phyloP scores from a whole-genome alignment of 148 eudicot species.

The Rhododendron kiyosumense region DNA sequence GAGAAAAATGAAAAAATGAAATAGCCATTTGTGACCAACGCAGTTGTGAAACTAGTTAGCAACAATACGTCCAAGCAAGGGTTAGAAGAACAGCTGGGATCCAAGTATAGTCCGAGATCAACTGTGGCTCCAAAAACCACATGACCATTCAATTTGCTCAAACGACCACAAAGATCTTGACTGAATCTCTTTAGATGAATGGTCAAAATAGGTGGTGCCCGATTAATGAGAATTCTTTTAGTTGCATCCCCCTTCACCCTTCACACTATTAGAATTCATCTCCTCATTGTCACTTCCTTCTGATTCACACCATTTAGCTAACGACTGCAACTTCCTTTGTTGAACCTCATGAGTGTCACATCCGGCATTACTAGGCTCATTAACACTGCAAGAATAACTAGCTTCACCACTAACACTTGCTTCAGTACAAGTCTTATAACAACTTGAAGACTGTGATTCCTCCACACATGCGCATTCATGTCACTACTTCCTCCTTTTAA shows the following conservation, averaged over 20 bases:
- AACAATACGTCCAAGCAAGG: background rate
- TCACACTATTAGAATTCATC: slow-evolving; percentile 33
- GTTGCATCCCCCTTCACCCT: slow-evolving; percentile 83
- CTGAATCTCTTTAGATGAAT: slow-evolving; percentile 87
- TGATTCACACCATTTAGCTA: slow-evolving; percentile 25
- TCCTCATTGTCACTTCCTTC: slow-evolving; percentile 39
- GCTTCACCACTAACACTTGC: slow-evolving; percentile 13
- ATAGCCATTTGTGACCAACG: background rate
- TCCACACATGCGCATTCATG: slow-evolving; percentile 14
- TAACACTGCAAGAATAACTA: slow-evolving; percentile 15
- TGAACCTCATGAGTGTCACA: slow-evolving; percentile 20
- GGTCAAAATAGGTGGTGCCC: slow-evolving; percentile 67
- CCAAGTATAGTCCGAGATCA: slow-evolving; percentile 69
- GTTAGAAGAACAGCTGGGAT: slow-evolving; percentile 52
- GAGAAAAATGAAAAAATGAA: background rate
- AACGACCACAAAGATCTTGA: slow-evolving; percentile 87
- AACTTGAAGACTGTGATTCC: slow-evolving; percentile 14
- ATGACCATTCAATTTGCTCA: slow-evolving; percentile 85
- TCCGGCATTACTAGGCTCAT: slow-evolving; percentile 12
- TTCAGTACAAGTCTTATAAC: slow-evolving; percentile 15
- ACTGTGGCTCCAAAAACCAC: slow-evolving; percentile 65
- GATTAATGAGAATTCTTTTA: slow-evolving; percentile 65
- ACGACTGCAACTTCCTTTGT: slow-evolving; percentile 2
- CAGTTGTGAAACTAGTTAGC: background rate
- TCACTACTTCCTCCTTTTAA: slow-evolving; percentile 19